These are phyloP conservation scores for Tricholoma saponaceum DNA, from an alignment of 768 basidiomycete species.

Conservation along the genomic window DNA sequence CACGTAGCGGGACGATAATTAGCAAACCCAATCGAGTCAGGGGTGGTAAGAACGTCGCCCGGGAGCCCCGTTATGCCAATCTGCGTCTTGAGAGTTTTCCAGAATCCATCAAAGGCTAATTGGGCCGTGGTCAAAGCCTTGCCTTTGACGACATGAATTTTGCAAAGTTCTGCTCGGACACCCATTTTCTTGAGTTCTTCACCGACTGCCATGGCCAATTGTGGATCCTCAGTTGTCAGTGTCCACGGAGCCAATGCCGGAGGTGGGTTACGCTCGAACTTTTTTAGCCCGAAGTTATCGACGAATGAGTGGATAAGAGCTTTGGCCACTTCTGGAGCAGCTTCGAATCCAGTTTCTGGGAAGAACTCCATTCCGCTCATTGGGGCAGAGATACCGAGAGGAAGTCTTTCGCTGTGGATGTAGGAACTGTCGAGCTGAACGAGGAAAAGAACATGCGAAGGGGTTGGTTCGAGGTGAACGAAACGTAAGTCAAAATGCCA, in stretches of 20 bases:
- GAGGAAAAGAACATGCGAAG: constrained; percentile 24
- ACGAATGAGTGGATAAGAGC: constrained; percentile 26
- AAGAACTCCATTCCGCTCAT: constrained; percentile 21
- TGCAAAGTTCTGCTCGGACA: constrained; percentile 21
- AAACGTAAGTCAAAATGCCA: constrained; percentile 36
- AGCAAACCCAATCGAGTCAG: constrained; percentile 6
- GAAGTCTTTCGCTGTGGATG: constrained; percentile 22
- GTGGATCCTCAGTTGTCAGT: constrained; percentile 21
- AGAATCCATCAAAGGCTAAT: constrained; percentile 6
- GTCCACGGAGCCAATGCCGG: constrained; percentile 18
- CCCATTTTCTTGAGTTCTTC: constrained; percentile 25
- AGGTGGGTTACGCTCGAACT: background rate
- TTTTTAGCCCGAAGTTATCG: background rate
- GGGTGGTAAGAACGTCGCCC: background rate
- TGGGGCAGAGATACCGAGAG: constrained; percentile 8
- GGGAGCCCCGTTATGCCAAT: constrained; percentile 3
- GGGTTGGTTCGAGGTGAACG: constrained; percentile 26
- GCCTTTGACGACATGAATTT: constrained; percentile 14
- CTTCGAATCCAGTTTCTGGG: constrained; percentile 25
- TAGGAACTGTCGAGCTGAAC: constrained; percentile 24
- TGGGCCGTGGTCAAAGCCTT: background rate
- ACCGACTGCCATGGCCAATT: constrained; percentile 21
- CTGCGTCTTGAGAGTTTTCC: constrained; percentile 1
- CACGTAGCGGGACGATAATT: constrained; percentile 1
- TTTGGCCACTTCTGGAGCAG: constrained; percentile 26